Evolutionary conservation across 257 asterid species (phyloP).

Genomic region (Striga asiatica): DNA sequence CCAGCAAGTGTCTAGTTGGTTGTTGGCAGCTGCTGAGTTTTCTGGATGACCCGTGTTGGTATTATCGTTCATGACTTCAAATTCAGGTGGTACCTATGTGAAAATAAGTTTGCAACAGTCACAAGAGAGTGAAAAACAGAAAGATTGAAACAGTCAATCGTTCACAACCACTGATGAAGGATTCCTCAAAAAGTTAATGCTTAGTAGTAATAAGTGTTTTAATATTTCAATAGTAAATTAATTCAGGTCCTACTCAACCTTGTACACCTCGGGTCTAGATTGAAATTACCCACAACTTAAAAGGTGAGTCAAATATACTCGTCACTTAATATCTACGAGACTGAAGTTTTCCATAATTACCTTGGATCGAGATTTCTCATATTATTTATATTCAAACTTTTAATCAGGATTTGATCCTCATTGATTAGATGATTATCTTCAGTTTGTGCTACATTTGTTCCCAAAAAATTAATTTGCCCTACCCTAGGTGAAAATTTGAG

Average conservation of each 20-base stretch:
- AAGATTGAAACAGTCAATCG: background rate
- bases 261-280: background rate
- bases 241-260: background rate
- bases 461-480: background rate
- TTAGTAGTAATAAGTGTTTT: no score
- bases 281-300: conserved; percentile 2
- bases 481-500: background rate
- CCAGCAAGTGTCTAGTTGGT: conserved; percentile 18
- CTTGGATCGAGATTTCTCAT: background rate
- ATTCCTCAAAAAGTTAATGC: no score
- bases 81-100: conserved; percentile 51
- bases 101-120: background rate
- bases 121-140: background rate
- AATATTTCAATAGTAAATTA: background rate
- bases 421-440: background rate
- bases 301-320: background rate
- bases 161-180: no score
- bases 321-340: background rate
- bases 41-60: conserved; percentile 20
- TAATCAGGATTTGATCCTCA: background rate
- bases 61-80: conserved; percentile 24
- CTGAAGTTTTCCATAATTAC: background rate
- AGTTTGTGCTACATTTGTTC: background rate
- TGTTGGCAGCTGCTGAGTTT: conserved; percentile 17
- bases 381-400: background rate